Evolutionary conservation across 2,329 filamentous ascomycete species (phyloP).

Genomic region (Neofusicoccum ribis): DNA sequence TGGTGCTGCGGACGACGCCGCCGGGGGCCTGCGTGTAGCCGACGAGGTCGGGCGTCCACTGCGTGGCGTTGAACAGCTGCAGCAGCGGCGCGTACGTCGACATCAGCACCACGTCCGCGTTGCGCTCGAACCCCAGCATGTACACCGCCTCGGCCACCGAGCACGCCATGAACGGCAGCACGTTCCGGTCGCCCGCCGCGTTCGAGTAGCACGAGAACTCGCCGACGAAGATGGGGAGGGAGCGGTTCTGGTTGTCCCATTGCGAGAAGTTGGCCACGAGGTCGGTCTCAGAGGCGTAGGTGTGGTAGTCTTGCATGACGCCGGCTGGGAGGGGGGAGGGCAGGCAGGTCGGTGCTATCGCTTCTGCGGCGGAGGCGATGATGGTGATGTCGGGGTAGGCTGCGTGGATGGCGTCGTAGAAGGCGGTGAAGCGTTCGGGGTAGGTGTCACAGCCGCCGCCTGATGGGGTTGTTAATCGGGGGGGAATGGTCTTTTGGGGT

Average conservation of each 20-base stretch:
- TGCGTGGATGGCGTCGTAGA: conserved; percentile 59
- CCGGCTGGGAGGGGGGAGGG: conserved; percentile 30
- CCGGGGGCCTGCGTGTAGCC: not conserved
- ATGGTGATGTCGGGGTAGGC: conserved; percentile 60
- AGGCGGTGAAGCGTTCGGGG: conserved; percentile 58
- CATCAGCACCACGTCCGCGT: conserved; percentile 54
- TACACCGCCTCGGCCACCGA: conserved; percentile 66
- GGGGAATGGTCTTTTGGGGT: no score
- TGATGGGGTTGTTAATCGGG: no score
- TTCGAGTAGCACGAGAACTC: conserved; percentile 7
- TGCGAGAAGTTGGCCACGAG: conserved; percentile 53
- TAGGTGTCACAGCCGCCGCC: conserved; percentile 39
- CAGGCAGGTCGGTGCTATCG: conserved; percentile 23
- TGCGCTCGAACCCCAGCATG: conserved; percentile 65
- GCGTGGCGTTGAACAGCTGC: conserved; percentile 16
- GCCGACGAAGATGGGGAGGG: conserved; percentile 11
- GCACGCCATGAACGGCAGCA: conserved; percentile 34
- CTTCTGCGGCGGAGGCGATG: conserved; percentile 48
- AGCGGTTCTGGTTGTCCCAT: conserved; percentile 30
- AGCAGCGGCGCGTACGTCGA: conserved; percentile 14
- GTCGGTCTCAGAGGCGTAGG: conserved; percentile 38
- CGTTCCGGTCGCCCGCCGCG: not conserved
- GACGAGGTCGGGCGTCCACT: conserved; percentile 17
- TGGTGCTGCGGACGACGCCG: not conserved
- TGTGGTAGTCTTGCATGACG: conserved; percentile 50